phyloP scores from a whole-genome alignment of 75 land plant genomes.

The Adiantum capillusveneris region DNA sequence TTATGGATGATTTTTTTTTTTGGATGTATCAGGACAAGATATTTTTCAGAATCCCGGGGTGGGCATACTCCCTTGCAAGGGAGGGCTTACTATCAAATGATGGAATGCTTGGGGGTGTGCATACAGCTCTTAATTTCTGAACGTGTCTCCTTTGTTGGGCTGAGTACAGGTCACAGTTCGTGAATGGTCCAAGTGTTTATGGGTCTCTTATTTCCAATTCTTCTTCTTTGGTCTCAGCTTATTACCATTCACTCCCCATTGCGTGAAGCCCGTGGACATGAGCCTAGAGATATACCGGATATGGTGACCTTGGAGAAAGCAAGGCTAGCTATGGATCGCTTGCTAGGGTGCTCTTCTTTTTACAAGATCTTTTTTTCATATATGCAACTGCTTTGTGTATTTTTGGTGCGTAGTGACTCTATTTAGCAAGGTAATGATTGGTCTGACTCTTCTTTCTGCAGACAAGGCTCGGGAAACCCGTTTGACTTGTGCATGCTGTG shows the following conservation, averaged over 20 bases:
- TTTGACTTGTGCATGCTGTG: slow-evolving; percentile 39
- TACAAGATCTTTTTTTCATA: too few relatives aligned
- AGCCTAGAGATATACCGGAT: slow-evolving; percentile 51
- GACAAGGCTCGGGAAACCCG: slow-evolving; percentile 32
- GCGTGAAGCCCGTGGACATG: slow-evolving; percentile 48
- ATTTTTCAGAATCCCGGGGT: slow-evolving; percentile 82
- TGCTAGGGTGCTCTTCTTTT: slow-evolving; percentile 35
- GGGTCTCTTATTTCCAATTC: not conserved
- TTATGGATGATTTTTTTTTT: too few relatives aligned
- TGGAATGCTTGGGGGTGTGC: slow-evolving; percentile 95
- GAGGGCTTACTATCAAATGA: slow-evolving; percentile 94
- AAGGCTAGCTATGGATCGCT: slow-evolving; percentile 49
- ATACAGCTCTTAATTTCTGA: not conserved
- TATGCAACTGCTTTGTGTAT: not conserved
- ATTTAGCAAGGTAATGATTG: slow-evolving; percentile 9
- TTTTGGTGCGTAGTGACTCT: too few relatives aligned
- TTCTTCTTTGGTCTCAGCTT: slow-evolving; percentile 31
- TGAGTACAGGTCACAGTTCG: not conserved
- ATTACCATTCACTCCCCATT: slow-evolving; percentile 80
- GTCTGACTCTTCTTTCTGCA: slow-evolving; percentile 37
- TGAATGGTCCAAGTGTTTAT: not conserved
- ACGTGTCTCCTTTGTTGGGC: not conserved
- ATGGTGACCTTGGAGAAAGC: slow-evolving; percentile 42
- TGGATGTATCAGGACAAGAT: slow-evolving; percentile 63
- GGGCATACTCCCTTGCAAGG: slow-evolving; percentile 95